Evolutionary conservation across 768 basidiomycete genomes (phyloP).

Genomic region (Tremella fuciformis): DNA sequence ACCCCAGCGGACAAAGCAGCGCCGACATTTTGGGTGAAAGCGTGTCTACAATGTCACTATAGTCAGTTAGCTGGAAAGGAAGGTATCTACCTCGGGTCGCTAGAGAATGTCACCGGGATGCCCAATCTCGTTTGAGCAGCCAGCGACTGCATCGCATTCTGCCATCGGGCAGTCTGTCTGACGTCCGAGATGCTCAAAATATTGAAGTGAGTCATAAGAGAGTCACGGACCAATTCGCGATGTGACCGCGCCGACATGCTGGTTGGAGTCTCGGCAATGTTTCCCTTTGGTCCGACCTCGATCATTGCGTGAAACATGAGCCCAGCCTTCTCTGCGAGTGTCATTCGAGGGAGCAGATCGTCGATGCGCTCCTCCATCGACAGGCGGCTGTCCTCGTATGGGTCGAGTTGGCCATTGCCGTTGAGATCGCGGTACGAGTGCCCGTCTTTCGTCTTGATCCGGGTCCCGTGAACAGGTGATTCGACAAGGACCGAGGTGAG

Average conservation of each 20-base stretch:
- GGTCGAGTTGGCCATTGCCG: slow-evolving; percentile 2
- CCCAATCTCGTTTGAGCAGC: slow-evolving; percentile 3
- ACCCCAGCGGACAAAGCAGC: slow-evolving; percentile 16
- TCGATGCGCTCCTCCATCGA: slow-evolving; percentile 4
- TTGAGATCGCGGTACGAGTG: no score
- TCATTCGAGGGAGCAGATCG: slow-evolving; percentile 9
- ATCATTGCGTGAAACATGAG: slow-evolving; percentile 16
- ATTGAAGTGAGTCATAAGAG: slow-evolving; percentile 11
- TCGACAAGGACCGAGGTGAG: no score
- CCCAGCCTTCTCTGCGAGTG: slow-evolving; percentile 7
- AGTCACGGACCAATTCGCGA: no score
- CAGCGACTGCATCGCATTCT: slow-evolving; percentile 8
- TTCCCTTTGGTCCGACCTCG: no score
- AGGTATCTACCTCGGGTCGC: slow-evolving; percentile 7
- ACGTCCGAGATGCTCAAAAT: slow-evolving; percentile 6
- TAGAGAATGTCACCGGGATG: slow-evolving; percentile 13
- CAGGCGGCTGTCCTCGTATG: slow-evolving; percentile 7
- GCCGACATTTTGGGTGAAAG: slow-evolving; percentile 10
- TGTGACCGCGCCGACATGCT: no score
- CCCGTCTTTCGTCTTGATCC: no score
- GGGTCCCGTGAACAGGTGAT: no score
- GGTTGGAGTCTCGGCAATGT: no score
- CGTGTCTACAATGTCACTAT: slow-evolving; percentile 8
- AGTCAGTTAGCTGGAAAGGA: no score
- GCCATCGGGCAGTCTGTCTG: slow-evolving; percentile 7